phyloP scores from a whole-genome alignment of 345 rosid genomes.

The Rhodomyrtus tomentosa region DNA sequence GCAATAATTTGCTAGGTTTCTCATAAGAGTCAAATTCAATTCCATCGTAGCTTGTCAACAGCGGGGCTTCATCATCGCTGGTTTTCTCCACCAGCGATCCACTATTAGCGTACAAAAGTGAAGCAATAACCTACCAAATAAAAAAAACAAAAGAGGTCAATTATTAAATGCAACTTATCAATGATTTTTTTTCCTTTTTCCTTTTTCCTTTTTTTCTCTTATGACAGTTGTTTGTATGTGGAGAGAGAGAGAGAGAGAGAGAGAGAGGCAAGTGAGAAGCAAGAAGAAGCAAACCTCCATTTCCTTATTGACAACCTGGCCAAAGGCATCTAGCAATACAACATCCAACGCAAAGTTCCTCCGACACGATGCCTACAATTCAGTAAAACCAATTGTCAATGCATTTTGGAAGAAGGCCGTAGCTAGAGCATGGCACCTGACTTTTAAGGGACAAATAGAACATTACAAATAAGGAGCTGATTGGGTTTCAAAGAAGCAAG shows the following conservation, averaged over 20 bases:
- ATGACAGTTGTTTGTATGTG: not conserved
- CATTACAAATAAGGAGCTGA: not conserved
- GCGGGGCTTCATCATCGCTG: constrained; percentile 58
- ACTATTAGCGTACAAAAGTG: constrained; percentile 64
- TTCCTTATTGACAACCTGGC: constrained; percentile 46
- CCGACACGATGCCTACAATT: constrained; percentile 50
- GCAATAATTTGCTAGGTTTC: constrained; percentile 43
- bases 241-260: not conserved
- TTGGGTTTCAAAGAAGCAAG: not conserved
- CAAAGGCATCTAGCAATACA: constrained; percentile 51
- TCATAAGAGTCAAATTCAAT: constrained; percentile 56
- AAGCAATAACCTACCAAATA: constrained; percentile 46
- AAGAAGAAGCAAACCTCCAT: constrained; percentile 39
- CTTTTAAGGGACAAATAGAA: not conserved
- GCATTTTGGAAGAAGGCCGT: not conserved
- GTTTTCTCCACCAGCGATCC: constrained; percentile 55
- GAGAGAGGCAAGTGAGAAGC: not conserved
- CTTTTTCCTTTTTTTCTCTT: not conserved
- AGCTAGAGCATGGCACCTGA: not conserved
- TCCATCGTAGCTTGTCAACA: constrained; percentile 66
- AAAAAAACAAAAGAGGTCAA: not conserved
- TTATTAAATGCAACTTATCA: not conserved
- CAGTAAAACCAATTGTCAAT: not conserved
- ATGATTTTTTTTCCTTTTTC: not conserved
- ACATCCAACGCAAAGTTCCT: constrained; percentile 70